These are phyloP conservation scores for Galerina marginata DNA, from an alignment of 768 basidiomycete genomes.

Conservation along the genomic window DNA sequence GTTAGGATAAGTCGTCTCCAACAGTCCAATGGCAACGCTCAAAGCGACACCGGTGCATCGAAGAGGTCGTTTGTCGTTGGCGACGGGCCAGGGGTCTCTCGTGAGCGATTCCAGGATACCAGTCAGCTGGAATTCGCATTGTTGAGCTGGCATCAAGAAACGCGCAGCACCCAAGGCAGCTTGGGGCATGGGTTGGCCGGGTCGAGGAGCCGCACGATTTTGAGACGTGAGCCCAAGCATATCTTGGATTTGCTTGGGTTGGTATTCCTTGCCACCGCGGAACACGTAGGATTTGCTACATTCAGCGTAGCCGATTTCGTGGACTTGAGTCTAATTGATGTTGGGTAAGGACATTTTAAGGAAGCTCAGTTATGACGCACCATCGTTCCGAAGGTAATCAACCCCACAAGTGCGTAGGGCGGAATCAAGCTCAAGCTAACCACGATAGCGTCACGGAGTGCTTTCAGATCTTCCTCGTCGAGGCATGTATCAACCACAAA, in stretches of 20 bases:
- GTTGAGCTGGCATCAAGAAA: conserved; percentile 90
- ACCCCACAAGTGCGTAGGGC: conserved; percentile 91
- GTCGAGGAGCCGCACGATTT: conserved; percentile 83
- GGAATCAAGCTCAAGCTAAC: conserved; percentile 93
- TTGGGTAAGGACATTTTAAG: background rate
- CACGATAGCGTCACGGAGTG: conserved; percentile 92
- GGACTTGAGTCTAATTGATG: conserved; percentile 85
- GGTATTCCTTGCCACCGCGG: conserved; percentile 96
- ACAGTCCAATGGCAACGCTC: conserved; percentile 88
- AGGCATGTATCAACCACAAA: conserved; percentile 98
- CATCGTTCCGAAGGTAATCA: conserved; percentile 98
- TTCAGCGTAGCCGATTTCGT: conserved; percentile 95
- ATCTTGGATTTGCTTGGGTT: conserved; percentile 95
- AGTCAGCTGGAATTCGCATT: conserved; percentile 96
- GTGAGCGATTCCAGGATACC: conserved; percentile 86
- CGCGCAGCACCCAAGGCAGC: conserved; percentile 85
- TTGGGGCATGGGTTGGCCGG: conserved; percentile 81
- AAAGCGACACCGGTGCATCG: conserved; percentile 96
- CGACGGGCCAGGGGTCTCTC: conserved; percentile 97
- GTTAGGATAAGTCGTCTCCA: conserved; percentile 95
- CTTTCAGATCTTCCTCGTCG: conserved; percentile 94
- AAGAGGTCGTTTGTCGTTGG: conserved; percentile 89
- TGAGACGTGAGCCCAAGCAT: conserved; percentile 91
- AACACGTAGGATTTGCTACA: conserved; percentile 99
- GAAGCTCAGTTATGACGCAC: conserved; percentile 45